Percentiles rank a stretch among this genome's conserved stretches.
Evolutionary conservation across 129 eudicot genomes (phyloP).

Genomic region (Sambucus nigra): DNA sequence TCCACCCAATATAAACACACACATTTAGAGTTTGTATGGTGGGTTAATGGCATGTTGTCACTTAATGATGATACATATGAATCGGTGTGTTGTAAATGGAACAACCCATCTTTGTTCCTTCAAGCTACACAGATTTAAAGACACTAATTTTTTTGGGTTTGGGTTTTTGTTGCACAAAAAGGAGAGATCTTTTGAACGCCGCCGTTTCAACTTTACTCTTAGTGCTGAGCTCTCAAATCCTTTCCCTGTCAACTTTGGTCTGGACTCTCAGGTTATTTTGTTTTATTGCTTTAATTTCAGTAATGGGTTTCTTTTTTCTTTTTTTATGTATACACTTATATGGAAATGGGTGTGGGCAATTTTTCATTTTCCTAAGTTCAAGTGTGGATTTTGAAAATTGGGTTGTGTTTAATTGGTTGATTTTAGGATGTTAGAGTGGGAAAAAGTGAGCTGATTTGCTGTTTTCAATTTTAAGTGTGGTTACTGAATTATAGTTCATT

Average conservation of each 20-base stretch:
- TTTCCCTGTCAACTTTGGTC: slow-evolving; percentile 42
- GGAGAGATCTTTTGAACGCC: slow-evolving; percentile 25
- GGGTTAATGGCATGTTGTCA: slow-evolving; percentile 29
- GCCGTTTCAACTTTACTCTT: slow-evolving; percentile 45
- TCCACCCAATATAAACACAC: slow-evolving; percentile 21
- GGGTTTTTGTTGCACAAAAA: slow-evolving; percentile 15
- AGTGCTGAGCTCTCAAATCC: slow-evolving; percentile 65
- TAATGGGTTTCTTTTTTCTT: neutral
- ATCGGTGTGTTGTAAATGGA: slow-evolving; percentile 16
- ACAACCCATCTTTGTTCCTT: slow-evolving; percentile 17
- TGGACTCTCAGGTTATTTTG: slow-evolving; percentile 61
- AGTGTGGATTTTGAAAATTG: neutral
- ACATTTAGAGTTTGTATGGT: slow-evolving; percentile 17
- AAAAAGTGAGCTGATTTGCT: too few species aligned
- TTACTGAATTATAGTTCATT: too few species aligned
- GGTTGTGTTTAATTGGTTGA: neutral
- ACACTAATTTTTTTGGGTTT: slow-evolving; percentile 3
- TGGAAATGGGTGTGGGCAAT: neutral
- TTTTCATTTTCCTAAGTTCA: neutral
- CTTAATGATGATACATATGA: slow-evolving; percentile 18
- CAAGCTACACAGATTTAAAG: slow-evolving; percentile 13
- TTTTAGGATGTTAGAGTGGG: too few species aligned
- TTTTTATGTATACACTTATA: neutral
- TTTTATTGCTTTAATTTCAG: neutral
- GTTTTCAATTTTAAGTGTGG: too few species aligned